A percentile compares a stretch with the other conserved stretches of the same genome.
Evolutionary conservation across 2,329 filamentous ascomycete species (phyloP).

Genomic region (Gnomoniopsis sp.): DNA sequence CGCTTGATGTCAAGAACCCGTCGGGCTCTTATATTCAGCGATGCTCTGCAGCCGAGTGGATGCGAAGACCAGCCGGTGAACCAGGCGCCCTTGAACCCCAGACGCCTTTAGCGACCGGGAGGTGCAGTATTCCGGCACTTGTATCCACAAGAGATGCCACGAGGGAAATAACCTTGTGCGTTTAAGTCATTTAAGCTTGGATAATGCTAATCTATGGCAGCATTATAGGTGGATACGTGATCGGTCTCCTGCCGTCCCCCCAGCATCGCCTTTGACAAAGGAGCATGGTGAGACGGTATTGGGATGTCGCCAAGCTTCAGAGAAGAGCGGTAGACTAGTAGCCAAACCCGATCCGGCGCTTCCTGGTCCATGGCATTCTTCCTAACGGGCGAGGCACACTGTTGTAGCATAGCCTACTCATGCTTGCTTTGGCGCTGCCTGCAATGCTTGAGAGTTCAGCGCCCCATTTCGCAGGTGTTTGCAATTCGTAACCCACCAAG

Average conservation of each 20-base stretch:
- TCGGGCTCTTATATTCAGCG: neutral
- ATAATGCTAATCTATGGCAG: neutral
- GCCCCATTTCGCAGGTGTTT: slow-evolving; percentile 2
- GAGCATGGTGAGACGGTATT: too few relatives aligned
- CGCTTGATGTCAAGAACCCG: neutral
- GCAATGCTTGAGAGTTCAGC: neutral
- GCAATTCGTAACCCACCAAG: neutral
- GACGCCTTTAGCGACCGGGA: slow-evolving; percentile 1
- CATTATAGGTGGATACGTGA: neutral
- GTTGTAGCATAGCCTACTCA: too few relatives aligned
- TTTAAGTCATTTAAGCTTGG: neutral
- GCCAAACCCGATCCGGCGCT: too few relatives aligned
- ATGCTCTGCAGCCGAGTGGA: neutral
- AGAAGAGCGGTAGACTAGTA: too few relatives aligned
- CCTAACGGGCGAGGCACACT: too few relatives aligned
- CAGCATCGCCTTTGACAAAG: too few relatives aligned
- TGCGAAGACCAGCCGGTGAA: neutral
- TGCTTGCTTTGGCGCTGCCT: too few relatives aligned
- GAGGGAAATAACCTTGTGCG: slow-evolving; percentile 11
- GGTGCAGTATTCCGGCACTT: slow-evolving; percentile 5
- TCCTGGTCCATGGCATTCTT: too few relatives aligned
- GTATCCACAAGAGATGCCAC: neutral
- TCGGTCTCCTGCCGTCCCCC: neutral
- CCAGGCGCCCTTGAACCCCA: neutral
- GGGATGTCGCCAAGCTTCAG: too few relatives aligned